A percentile compares a stretch with the other conserved stretches of the same genome.
These are phyloP conservation scores for Naumovozyma baii DNA, from an alignment of 805 yeast species.

Conservation along the genomic window DNA sequence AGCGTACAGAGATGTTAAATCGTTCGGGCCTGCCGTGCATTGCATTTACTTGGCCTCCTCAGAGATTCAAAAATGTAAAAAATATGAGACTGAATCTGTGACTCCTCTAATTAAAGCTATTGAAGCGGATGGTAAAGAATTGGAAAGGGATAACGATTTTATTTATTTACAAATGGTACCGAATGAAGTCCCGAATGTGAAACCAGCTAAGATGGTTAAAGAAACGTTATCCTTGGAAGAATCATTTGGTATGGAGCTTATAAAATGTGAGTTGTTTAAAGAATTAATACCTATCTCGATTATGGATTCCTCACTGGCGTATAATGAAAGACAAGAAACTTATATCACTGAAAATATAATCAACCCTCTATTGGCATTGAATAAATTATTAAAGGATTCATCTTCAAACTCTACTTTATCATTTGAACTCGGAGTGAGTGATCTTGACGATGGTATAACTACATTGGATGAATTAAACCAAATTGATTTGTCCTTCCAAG, in stretches of 20 bases:
- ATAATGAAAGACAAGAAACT: slow-evolving; percentile 51
- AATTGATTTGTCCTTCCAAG: slow-evolving; percentile 24
- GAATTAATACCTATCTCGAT: slow-evolving; percentile 58
- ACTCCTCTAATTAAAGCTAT: slow-evolving; percentile 40
- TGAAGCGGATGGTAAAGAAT: slow-evolving; percentile 36
- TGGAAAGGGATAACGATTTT: slow-evolving; percentile 74
- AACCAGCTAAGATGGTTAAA: slow-evolving; percentile 48
- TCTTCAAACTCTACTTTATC: slow-evolving; percentile 14
- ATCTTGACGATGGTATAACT: slow-evolving; percentile 48
- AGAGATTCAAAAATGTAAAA: slow-evolving; percentile 12
- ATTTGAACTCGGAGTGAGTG: slow-evolving; percentile 40
- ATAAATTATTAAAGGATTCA: slow-evolving; percentile 35
- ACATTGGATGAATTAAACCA: slow-evolving; percentile 43
- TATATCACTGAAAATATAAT: slow-evolving; percentile 39
- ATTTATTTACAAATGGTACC: slow-evolving; percentile 67
- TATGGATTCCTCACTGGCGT: slow-evolving; percentile 57
- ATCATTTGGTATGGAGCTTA: slow-evolving; percentile 25
- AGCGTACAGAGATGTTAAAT: slow-evolving; percentile 23
- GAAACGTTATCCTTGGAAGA: slow-evolving; percentile 31
- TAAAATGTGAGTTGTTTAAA: slow-evolving; percentile 35
- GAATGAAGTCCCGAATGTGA: slow-evolving; percentile 32
- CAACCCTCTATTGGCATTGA: slow-evolving; percentile 41
- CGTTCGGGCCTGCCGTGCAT: slow-evolving; percentile 61
- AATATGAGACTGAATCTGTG: slow-evolving; percentile 1
- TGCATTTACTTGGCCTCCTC: slow-evolving; percentile 32